Evolutionary conservation across 2,329 filamentous ascomycete genomes (phyloP).

Genomic region (Pseudocercospora crystallina): DNA sequence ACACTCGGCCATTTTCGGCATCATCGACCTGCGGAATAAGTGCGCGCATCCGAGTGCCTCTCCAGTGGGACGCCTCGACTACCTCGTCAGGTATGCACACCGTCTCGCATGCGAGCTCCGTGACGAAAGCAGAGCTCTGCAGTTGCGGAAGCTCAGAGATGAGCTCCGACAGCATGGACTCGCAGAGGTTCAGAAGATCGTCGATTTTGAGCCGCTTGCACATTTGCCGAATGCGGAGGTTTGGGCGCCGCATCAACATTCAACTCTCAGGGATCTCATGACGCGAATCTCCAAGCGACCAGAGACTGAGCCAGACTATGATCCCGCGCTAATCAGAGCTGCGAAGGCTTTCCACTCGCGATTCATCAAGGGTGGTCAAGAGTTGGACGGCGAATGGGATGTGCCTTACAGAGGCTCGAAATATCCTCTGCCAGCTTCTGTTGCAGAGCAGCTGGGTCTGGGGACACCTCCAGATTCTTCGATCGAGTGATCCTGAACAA

Average conservation of each 20-base stretch:
- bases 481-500: no score
- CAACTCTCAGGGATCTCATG: background rate
- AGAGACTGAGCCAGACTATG: no score
- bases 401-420: no score
- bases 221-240: background rate
- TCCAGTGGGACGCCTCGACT: background rate
- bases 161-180: background rate
- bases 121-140: background rate
- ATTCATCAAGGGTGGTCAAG: no score
- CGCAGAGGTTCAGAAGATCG: background rate
- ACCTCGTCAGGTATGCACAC: background rate
- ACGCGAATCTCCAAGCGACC: no score
- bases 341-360: no score
- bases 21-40: background rate
- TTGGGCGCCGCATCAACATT: background rate
- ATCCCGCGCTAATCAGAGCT: no score
- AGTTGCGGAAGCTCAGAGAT: background rate
- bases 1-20: background rate
- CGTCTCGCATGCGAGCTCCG: background rate
- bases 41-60: background rate
- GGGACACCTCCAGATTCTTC: no score
- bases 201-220: background rate
- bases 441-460: no score
- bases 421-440: no score
- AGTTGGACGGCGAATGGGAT: no score